Evolutionary conservation across 768 basidiomycete species (phyloP), one percentile per base, ranked within the genome.

Genomic region (Suillus bovinus): DNA sequence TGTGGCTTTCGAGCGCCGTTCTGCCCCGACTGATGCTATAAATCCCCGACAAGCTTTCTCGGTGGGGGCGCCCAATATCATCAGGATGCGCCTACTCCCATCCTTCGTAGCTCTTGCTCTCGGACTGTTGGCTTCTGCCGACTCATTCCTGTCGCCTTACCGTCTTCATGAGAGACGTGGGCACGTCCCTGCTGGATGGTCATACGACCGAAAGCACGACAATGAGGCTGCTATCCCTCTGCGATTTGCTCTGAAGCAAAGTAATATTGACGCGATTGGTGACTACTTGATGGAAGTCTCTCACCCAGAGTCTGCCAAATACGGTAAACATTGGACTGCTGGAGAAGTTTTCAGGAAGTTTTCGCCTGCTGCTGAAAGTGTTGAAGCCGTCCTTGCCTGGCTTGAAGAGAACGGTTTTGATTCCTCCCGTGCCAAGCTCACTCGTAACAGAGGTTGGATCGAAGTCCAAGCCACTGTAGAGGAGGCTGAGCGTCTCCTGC

Each of bases 301-400:
- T 3, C 78, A 84, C 60, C 83, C 84, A 4, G 78, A 80, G 27
- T 84, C 84, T 1, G 75, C 75, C 7, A 74, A 74, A 65, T 86
- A 84, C 64, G 83, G 83, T 16, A 72, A 80, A 60, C 84, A 85
- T 66, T 83, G 80, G 77, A 70, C 76, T 6, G 69, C 83, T 5
- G 74, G 72, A 2, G 67, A 81, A 58, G 76, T 85, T 31, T 76
- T 79, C 5, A 72, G 77, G 20, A 74, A 76, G 11, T 86, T 86
- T 71, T 72, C 80, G 2, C 82, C 84, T 20, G 76, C 74, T 27
- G 61, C 63, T 11, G 79, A 81, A 34, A 74, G 81, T 13, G 71
- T 84, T 46, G 66, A 74, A 16, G 66, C 77, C 8, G 82, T 85
- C 24, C 73, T 64, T 13, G 65, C 70, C 8, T 85, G 84, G 84